Evolutionary conservation across 257 asterid species (phyloP).

Genomic region (Nemophila menziesii): DNA sequence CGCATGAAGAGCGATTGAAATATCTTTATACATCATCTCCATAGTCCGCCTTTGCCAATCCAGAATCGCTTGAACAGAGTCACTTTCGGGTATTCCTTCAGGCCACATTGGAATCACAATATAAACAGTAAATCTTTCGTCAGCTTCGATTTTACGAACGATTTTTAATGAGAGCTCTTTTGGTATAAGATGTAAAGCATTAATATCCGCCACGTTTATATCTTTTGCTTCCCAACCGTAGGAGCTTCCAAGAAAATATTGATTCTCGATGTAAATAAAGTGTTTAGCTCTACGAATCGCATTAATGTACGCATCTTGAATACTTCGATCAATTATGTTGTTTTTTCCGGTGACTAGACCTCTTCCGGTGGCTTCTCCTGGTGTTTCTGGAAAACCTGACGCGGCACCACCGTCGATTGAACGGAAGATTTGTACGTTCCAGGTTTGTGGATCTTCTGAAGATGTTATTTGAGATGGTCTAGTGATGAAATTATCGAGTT

Average conservation of each 20-base stretch:
- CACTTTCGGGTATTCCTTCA: conserved; percentile 11
- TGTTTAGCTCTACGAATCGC: conserved; percentile 14
- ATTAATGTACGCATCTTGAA: conserved; percentile 11
- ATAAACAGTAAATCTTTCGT: conserved; percentile 6
- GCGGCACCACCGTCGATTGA: conserved; percentile 15
- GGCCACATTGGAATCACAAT: conserved; percentile 16
- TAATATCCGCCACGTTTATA: conserved; percentile 7
- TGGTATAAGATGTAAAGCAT: conserved; percentile 9
- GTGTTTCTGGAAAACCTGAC: conserved; percentile 5
- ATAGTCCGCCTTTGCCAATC: conserved; percentile 14
- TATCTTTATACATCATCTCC: conserved; percentile 12
- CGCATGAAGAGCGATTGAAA: conserved; percentile 2
- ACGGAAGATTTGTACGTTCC: conserved; percentile 12
- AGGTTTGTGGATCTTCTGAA: conserved; percentile 10
- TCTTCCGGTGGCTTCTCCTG: conserved; percentile 5
- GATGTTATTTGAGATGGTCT: conserved; percentile 8
- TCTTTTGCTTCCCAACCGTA: conserved; percentile 6
- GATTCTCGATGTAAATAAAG: conserved; percentile 12
- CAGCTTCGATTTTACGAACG: neutral
- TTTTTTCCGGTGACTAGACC: conserved; percentile 11
- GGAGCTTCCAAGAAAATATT: conserved; percentile 13
- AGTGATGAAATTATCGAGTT: conserved; percentile 1
- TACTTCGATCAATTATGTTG: conserved; percentile 12
- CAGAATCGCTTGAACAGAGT: conserved; percentile 3
- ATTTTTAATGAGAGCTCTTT: conserved; percentile 10